Conservation (phyloP, 108 stramenopile genomes). For the Chaetoceros tenuissimus region DNA sequence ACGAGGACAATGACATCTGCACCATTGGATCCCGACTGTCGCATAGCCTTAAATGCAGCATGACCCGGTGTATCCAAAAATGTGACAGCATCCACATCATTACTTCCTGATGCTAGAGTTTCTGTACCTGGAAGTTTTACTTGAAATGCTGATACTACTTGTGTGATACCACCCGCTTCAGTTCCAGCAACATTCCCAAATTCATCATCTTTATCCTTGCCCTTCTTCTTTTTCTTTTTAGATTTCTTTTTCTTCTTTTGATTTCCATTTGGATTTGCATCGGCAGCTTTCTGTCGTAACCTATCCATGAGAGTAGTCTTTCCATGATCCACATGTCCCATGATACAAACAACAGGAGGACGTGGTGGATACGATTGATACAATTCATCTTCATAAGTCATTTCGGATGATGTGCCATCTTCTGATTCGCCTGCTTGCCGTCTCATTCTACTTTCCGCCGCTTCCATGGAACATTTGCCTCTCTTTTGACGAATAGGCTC, state of each 20-base stretch:
- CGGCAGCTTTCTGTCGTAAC: slow-evolving; percentile 36
- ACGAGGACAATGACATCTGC: slow-evolving; percentile 96
- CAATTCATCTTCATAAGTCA: background rate
- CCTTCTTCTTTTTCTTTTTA: slow-evolving; percentile 12
- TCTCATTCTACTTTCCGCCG: slow-evolving; percentile 5
- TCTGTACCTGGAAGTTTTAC: slow-evolving; percentile 39
- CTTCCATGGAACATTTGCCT: background rate
- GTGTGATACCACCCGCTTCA: slow-evolving; percentile 98
- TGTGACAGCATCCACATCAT: slow-evolving; percentile 47
- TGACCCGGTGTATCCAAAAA: slow-evolving; percentile 98
- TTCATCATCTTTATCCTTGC: slow-evolving; percentile 14
- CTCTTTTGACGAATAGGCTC: slow-evolving; percentile 13
- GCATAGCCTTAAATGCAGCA: slow-evolving; percentile 91
- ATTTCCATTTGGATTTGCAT: slow-evolving; percentile 3
- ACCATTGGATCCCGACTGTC: slow-evolving; percentile 82
- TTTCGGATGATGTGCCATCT: background rate
- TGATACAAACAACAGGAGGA: slow-evolving; percentile 48
- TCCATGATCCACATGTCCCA: slow-evolving; percentile 87
- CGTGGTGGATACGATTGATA: slow-evolving; percentile 19
- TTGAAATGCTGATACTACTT: slow-evolving; percentile 90
- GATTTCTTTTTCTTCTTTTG: slow-evolving; percentile 15
- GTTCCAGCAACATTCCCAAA: slow-evolving; percentile 70
- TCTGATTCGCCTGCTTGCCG: slow-evolving; percentile 1
- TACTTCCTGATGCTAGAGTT: slow-evolving; percentile 20
- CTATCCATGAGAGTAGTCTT: slow-evolving; percentile 85